Evolutionary conservation across 345 rosid genomes (phyloP).

Genomic region (Durio zibethinus): DNA sequence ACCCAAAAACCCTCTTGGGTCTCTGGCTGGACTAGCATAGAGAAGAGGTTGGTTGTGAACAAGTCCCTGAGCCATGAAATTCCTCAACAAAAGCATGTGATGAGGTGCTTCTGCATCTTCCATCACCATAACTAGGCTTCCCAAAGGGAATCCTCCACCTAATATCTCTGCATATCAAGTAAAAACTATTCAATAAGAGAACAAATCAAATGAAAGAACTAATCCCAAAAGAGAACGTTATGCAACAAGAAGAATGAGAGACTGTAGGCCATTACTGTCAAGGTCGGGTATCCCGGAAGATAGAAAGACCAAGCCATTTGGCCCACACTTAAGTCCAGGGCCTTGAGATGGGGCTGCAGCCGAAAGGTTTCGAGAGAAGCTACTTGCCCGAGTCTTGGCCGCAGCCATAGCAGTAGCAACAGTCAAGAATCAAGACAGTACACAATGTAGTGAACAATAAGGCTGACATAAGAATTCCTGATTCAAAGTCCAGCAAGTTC

Average conservation of each 20-base stretch:
- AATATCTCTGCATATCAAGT: constrained; percentile 51
- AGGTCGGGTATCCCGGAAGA: constrained; percentile 87
- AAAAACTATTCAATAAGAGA: neutral
- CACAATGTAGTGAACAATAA: neutral
- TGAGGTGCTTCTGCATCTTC: constrained; percentile 98
- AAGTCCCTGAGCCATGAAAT: constrained; percentile 96
- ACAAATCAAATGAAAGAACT: constrained; percentile 8
- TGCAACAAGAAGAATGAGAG: neutral
- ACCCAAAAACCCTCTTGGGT: constrained; percentile 81
- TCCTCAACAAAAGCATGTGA: constrained; percentile 90
- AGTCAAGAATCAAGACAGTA: neutral
- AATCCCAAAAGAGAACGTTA: neutral
- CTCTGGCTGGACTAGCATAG: constrained; percentile 75
- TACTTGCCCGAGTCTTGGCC: constrained; percentile 56
- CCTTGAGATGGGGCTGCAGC: constrained; percentile 36
- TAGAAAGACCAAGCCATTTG: constrained; percentile 67
- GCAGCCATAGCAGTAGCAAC: constrained; percentile 50
- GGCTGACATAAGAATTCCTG: neutral
- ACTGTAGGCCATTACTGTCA: constrained; percentile 52
- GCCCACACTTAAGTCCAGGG: constrained; percentile 80
- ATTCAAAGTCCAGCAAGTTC: neutral
- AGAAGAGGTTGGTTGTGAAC: constrained; percentile 76
- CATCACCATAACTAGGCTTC: constrained; percentile 91
- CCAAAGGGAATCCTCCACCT: constrained; percentile 84
- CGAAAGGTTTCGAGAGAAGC: constrained; percentile 73